Base-by-base conservation (phyloP, 345 rosid species). In the Turritis glabra region DNA sequence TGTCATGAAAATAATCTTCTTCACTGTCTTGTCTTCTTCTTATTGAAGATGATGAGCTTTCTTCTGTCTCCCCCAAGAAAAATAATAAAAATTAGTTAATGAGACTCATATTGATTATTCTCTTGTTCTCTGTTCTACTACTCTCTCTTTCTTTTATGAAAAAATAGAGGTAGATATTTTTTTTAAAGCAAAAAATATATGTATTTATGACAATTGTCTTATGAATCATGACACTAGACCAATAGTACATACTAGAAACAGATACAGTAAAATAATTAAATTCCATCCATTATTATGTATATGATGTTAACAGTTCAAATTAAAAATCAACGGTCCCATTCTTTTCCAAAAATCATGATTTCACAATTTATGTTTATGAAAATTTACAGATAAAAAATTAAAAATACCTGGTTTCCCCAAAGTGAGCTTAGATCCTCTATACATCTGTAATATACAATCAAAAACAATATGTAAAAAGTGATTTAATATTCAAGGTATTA, bases 391-490 rank as follows among this genome's bases (percentile, higher is more conserved):
- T n/a, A 8, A 33, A 0, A 33, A 21, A 17, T 30, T 46, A 53
- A 80, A 73, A 82, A 69, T 52, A 89, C 95, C 96, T 87, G 82
- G 89, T 82, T 82, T 82, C n/a, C 84, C 83, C 71, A 86, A 67
- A 67, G 87, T 88, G 69, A 83, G 81, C 73, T 86, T 90, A 86
- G 90, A 89, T 85, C 98, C 88, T 81, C 98, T 83, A 46, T 93
- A 93, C 98, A 93, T 93, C 98, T 93, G 91, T 43, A 23, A 18
- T 11, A 17, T 68, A 15, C 23, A 48, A 18, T 38, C 8, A 44
- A 68, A 68, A 75, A 73, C 15, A 77, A 22, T 12, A 32, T 32
- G 8, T 1, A 59, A 35, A 35, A 50, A 14, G 12, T 48, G 13
- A 1, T 32, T 67, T 12, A 3, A 25, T 44, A 56, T 50, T 14